These are phyloP conservation scores for Rubus idaeus DNA, from an alignment of 306 rosid genomes.

Conservation along the genomic window DNA sequence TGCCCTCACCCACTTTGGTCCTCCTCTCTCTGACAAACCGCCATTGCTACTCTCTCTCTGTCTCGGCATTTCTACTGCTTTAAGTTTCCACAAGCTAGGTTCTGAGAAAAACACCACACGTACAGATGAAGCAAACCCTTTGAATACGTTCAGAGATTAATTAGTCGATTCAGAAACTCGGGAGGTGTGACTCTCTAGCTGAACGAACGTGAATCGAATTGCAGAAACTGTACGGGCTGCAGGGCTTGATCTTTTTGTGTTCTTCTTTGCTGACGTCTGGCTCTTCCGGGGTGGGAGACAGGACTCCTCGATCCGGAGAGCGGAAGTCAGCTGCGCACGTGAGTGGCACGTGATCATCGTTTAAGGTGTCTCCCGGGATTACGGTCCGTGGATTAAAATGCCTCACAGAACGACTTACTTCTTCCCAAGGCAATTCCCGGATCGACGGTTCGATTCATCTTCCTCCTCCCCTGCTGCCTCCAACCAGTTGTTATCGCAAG, in stretches of 20 bases:
- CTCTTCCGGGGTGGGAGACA: neutral
- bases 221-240: neutral
- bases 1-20: constrained; percentile 12
- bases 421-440: constrained; percentile 92
- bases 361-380: too few relatives aligned
- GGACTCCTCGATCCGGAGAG: neutral
- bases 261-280: neutral
- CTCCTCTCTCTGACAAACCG: neutral
- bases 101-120: too few relatives aligned
- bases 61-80: neutral
- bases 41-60: neutral
- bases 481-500: constrained; percentile 31
- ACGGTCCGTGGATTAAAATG: constrained; percentile 42
- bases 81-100: neutral
- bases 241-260: neutral
- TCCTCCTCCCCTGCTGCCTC: constrained; percentile 38
- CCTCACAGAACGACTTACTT: constrained; percentile 95
- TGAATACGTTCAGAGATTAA: neutral
- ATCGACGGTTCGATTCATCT: constrained; percentile 51
- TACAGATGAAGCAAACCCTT: neutral
- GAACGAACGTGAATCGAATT: too few relatives aligned
- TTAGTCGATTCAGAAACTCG: neutral
- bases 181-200: neutral
- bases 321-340: neutral
- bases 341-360: neutral